Conservation (phyloP, 176 grass and related monocot genomes). For the Ensete ventricosum region DNA sequence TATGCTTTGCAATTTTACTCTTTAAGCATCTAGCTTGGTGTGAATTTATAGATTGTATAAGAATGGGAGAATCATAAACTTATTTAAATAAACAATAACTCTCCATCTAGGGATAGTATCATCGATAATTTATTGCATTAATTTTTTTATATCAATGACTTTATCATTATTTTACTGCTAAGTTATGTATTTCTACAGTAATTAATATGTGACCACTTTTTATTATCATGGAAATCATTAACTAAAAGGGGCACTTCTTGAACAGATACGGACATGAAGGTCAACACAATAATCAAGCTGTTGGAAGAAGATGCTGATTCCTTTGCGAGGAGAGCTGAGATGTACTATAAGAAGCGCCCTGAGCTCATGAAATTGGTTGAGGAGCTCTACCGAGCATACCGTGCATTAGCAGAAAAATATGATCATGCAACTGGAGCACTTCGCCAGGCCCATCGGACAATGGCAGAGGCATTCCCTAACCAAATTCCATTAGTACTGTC, state of each 20-base stretch:
- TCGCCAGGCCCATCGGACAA: constrained; percentile 69
- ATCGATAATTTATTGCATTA: background rate
- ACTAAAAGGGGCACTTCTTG: background rate
- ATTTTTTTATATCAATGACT: background rate
- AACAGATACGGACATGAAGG: constrained; percentile 80
- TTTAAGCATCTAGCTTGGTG: too few relatives aligned
- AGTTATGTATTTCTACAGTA: background rate
- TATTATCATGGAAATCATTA: background rate
- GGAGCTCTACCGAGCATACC: constrained; percentile 84
- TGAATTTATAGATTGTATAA: too few relatives aligned
- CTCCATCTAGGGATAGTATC: too few relatives aligned
- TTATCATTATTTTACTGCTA: background rate
- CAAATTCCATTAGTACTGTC: constrained; percentile 46
- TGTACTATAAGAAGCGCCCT: constrained; percentile 98
- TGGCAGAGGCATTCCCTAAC: constrained; percentile 85
- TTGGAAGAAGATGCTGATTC: constrained; percentile 96
- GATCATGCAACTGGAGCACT: constrained; percentile 65
- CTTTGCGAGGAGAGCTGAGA: constrained; percentile 89
- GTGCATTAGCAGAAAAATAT: constrained; percentile 76
- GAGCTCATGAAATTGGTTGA: constrained; percentile 90
- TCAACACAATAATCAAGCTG: constrained; percentile 93
- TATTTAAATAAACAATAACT: too few relatives aligned
- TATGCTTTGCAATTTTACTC: too few relatives aligned
- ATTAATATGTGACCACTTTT: background rate
- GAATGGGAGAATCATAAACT: too few relatives aligned